These are phyloP conservation scores for Mrakiaceae sp. DNA, from an alignment of 1,284 basidiomycete species.

Conservation along the genomic window DNA sequence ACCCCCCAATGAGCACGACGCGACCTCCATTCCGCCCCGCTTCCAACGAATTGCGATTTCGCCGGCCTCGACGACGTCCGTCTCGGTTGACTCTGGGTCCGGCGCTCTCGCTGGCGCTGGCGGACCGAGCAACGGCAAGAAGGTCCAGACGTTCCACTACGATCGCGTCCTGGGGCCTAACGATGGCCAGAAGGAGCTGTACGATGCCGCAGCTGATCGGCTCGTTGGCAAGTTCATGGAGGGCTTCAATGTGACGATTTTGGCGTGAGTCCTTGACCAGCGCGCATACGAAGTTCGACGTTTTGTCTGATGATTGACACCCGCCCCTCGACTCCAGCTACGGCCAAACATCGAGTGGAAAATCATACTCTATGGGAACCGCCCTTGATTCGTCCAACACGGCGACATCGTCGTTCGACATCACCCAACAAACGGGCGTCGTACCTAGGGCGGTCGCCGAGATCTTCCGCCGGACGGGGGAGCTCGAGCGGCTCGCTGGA, in stretches of 20 bases:
- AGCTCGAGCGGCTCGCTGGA: slow-evolving; percentile 56
- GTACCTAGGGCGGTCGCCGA: slow-evolving; percentile 89
- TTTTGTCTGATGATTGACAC: not conserved
- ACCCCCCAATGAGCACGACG: slow-evolving; percentile 71
- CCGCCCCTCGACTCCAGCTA: slow-evolving; percentile 35
- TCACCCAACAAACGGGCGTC: slow-evolving; percentile 50
- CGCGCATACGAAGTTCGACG: not conserved
- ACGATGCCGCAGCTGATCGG: slow-evolving; percentile 67
- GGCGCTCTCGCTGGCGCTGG: slow-evolving; percentile 38
- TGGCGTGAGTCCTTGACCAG: slow-evolving; percentile 51
- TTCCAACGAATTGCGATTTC: slow-evolving; percentile 81
- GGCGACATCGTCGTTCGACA: slow-evolving; percentile 43
- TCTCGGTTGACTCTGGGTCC: slow-evolving; percentile 55
- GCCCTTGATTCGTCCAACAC: slow-evolving; percentile 69
- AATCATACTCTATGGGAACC: slow-evolving; percentile 85
- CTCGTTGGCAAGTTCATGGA: slow-evolving; percentile 84
- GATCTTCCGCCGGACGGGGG: slow-evolving; percentile 69
- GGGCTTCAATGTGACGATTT: slow-evolving; percentile 93
- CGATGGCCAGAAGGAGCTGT: slow-evolving; percentile 74
- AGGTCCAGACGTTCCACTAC: slow-evolving; percentile 82
- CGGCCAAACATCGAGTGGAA: slow-evolving; percentile 93
- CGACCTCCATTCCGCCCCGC: slow-evolving; percentile 73
- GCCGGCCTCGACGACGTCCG: slow-evolving; percentile 45
- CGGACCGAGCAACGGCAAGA: slow-evolving; percentile 47
- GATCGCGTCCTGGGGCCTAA: slow-evolving; percentile 82